Evolutionary conservation across 805 yeast species (phyloP), one percentile per base, ranked within the genome.

Genomic region (Ogataea glucozyma): DNA sequence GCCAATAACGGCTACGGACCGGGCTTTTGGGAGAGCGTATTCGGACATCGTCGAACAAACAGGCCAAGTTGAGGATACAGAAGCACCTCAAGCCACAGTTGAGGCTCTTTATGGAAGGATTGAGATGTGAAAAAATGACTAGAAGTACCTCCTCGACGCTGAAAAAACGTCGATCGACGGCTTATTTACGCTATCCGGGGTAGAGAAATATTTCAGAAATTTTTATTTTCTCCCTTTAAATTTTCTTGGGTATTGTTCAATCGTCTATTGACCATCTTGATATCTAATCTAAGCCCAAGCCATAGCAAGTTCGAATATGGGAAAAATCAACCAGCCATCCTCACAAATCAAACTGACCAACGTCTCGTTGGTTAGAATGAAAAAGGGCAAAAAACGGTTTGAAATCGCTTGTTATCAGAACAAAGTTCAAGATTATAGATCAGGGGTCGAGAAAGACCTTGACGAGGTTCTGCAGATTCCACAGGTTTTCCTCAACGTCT

Each of bases 321-420:
- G 61, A 24, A 57, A 57, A 26, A 88, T 90, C 48, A 82, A 84
- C 52, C 98, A 93, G 66, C 99, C 99, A 2, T 76, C 81, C 12
- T 81, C 87, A 26, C 96, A 88, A 64, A 90, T 93, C 51, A 85
- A 81, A 60, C 75, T 93, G 56, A 93, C 99, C 39, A 93, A 93
- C 64, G 98, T 93, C 23, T 89, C 98, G 21, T 71, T 91, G 44
- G 97, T 93, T 34, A 76, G 93, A 35, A 81, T 93, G 80, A 86
- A 85, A 56, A 89, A 88, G 62, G 97, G 90, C 31, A 88, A 88
- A 61, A 87, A 88, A 64, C 72, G 97, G 51, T 93, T 89, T 56
- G 99, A 93, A 65, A 77, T 93, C 33, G 98, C 98, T 0, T 93
- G 99, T 60, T 93, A 93, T 63, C 96, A 88, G 59, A 93, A 93